Evolutionary conservation across 208 protist species (phyloP).

Genomic region (Leishmania tarentolae): DNA sequence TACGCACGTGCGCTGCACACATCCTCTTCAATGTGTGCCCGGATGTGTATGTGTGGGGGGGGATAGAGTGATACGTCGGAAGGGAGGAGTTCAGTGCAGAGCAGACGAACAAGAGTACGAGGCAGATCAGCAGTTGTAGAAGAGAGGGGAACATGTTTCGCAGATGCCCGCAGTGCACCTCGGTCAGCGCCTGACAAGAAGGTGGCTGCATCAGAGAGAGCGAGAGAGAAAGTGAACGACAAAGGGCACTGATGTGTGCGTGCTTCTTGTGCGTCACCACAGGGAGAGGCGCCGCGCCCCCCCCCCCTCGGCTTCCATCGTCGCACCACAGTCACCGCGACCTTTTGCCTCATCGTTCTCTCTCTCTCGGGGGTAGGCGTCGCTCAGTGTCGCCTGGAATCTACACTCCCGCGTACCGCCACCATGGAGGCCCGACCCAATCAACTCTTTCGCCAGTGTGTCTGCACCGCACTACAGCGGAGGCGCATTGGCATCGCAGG

Average conservation of each 20-base stretch:
- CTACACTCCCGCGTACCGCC: neutral
- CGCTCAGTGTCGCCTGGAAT: neutral
- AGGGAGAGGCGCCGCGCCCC: neutral
- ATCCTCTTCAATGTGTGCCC: neutral
- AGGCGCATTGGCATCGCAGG: neutral
- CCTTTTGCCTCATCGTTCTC: neutral
- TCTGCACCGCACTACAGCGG: neutral
- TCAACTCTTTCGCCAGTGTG: neutral
- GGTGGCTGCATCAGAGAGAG: neutral
- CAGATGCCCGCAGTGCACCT: neutral
- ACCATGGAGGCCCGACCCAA: neutral
- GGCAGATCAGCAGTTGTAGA: neutral
- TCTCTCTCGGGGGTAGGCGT: neutral
- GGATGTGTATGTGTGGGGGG: neutral
- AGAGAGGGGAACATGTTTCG: neutral
- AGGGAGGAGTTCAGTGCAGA: neutral
- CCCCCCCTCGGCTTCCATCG: neutral
- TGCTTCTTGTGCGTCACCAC: neutral
- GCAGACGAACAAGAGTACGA: neutral
- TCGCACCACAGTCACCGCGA: neutral
- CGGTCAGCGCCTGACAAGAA: neutral
- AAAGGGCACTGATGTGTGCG: neutral
- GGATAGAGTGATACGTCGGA: neutral
- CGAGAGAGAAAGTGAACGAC: neutral
- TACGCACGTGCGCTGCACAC: neutral